Evolutionary conservation across 2,329 filamentous ascomycete genomes (phyloP), one percentile per base, ranked within the genome.

Genomic region (Cladophialophora immunda): DNA sequence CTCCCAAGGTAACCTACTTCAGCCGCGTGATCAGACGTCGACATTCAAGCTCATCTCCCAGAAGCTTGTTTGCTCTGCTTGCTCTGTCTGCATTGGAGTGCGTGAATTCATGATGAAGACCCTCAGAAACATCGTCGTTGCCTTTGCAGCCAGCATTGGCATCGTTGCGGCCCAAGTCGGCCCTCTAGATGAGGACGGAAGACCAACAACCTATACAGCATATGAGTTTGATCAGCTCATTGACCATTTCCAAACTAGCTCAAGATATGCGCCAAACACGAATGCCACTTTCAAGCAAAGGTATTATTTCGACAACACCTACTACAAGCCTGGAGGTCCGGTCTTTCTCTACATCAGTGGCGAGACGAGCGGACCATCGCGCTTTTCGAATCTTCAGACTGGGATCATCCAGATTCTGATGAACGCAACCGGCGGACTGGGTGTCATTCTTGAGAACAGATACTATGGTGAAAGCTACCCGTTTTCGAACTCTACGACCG

Each of bases 311-410:
- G 84, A 85, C 68, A 77, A 79, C 4, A 80, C 81, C 0, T 85
- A 86, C 73, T 87, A 86, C 72, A 81, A 83, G 68, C 78, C 84
- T 13, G 85, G 85, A 19, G 84, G 84, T 0, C 85, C 83, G 1
- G 78, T 85, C 0, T 81, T 82, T 67, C 82, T 69, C 81, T 72
- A 72, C 61, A 72, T 72, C 41, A 68, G 66, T 47, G 56, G 76
- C 53, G 77, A 81, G 13, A 77, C 78, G 52, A 65, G 73, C n/a
- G 79, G 75, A 0, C 75, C 80, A 38, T 79, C 79, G 1, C 76
- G 81, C 36, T 75, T 78, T 9, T 81, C 79, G 75, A 80, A 82
- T 57, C 79, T 81, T 61, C 80, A 82, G 58, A 72, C 71, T 52
- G 80, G 80, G 25, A 80, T 85, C 68, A 82, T 86, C 32, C 82